Evolutionary conservation across 208 protist species (phyloP).

Genomic region (Hexamita inflata): DNA sequence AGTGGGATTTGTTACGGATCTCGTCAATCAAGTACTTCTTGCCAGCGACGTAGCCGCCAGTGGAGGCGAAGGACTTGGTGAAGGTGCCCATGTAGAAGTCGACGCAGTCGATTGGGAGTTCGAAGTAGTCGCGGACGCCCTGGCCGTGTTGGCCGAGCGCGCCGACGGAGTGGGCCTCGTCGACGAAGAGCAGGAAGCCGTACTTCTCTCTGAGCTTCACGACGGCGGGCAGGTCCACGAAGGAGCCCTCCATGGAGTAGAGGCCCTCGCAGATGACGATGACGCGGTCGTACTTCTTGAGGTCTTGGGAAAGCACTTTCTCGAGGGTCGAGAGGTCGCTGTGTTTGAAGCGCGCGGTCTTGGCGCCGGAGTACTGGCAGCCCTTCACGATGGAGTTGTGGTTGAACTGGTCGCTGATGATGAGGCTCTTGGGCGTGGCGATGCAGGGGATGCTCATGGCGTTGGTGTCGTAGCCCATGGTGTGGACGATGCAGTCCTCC

Average conservation of each 20-base stretch:
- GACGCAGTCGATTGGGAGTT: constrained; percentile 47
- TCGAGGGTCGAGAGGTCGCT: constrained; percentile 54
- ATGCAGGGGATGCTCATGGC: constrained; percentile 51
- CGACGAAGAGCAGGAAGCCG: constrained; percentile 57
- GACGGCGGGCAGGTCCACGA: constrained; percentile 50
- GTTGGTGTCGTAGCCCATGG: constrained; percentile 65
- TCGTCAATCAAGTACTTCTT: constrained; percentile 41
- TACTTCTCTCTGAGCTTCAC: constrained; percentile 61
- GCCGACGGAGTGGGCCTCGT: constrained; percentile 66
- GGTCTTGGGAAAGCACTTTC: constrained; percentile 59
- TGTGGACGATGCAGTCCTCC: constrained; percentile 51
- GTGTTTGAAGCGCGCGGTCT: constrained; percentile 54
- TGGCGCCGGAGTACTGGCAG: constrained; percentile 48
- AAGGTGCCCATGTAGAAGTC: constrained; percentile 69
- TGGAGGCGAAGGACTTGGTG: constrained; percentile 60
- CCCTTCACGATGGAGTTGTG: constrained; percentile 56
- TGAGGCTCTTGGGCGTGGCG: constrained; percentile 38
- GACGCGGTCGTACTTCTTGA: constrained; percentile 63
- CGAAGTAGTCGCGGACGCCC: constrained; percentile 53
- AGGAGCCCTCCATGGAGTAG: constrained; percentile 61
- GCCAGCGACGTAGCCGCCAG: constrained; percentile 57
- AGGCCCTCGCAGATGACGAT: constrained; percentile 57
- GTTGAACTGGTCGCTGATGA: constrained; percentile 56
- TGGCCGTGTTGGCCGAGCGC: constrained; percentile 53
- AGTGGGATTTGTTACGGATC: constrained; percentile 55